These are phyloP conservation scores for Coemansia asiatica DNA, from an alignment of 192 early-diverging fungal genomes.

Conservation along the genomic window DNA sequence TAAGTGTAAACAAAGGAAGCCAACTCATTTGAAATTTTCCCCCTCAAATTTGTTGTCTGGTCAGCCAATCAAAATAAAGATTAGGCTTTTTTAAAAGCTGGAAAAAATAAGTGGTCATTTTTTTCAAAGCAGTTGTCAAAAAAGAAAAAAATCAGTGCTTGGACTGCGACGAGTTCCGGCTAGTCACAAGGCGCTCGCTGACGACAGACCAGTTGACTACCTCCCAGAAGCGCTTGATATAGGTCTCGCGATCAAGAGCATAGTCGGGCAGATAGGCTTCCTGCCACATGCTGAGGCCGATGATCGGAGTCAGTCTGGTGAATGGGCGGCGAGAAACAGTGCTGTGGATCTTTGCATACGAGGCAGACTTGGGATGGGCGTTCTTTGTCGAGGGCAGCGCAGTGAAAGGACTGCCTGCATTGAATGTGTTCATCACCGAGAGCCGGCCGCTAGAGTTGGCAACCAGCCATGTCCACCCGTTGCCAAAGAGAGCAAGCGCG, in stretches of 20 bases:
- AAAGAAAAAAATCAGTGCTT: not conserved
- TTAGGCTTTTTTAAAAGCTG: not conserved
- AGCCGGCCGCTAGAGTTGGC: slow-evolving; percentile 33
- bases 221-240: slow-evolving; percentile 53
- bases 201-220: slow-evolving; percentile 52
- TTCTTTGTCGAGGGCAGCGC: slow-evolving; percentile 22
- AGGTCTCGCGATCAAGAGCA: slow-evolving; percentile 35
- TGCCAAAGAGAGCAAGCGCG: slow-evolving; percentile 54
- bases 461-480: slow-evolving; percentile 59
- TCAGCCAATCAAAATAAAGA: not conserved
- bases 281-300: slow-evolving; percentile 58
- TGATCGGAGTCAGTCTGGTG: slow-evolving; percentile 34
- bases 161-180: slow-evolving; percentile 5
- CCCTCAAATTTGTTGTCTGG: not conserved
- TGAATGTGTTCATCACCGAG: slow-evolving; percentile 54
- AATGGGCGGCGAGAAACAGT: slow-evolving; percentile 24
- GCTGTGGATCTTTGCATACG: slow-evolving; percentile 29
- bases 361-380: slow-evolving; percentile 13
- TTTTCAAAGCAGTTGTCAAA: too few species aligned
- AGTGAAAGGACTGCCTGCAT: slow-evolving; percentile 43
- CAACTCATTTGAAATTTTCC: not conserved
- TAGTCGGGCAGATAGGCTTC: slow-evolving; percentile 55
- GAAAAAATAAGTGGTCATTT: not conserved
- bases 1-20: not conserved
- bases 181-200: slow-evolving; percentile 36